Base-by-base conservation (phyloP, 2,329 filamentous ascomycete species). In the Volutella citrinella region DNA sequence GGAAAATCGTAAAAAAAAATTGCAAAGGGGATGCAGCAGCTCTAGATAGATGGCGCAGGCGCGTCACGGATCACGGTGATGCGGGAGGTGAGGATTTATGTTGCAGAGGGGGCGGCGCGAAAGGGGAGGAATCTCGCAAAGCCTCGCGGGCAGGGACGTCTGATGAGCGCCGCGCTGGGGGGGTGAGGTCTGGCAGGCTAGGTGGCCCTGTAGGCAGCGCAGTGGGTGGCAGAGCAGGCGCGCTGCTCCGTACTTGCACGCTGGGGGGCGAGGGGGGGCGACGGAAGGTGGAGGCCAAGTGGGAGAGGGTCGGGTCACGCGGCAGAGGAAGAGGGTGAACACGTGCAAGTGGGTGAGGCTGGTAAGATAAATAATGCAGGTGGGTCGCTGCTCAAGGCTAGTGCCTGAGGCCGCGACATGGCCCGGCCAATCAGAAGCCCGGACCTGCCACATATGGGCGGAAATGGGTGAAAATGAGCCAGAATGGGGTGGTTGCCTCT, bases 331-430 rank as follows among this genome's bases (percentile, higher is more conserved):
- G 49, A 54, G 50, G 50, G 51, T 52, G 53, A 63, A 60, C 61
- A 64, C 61, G 61, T 64, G 61, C 59, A 61, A 56, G 51, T 57
- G 55, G 52, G 57, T 57, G 56, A 55, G 54, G 54, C 46, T 52
- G 55, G 47, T 43, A 49, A 49, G 51, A 60, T 61, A 60, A 59
- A 60, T 59, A 59, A 43, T 42, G 38, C 40, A 32, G 34, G 33
- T 31, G 31, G 42, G 19, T 14, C 35, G 32, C 18, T 15, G 27
- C 29, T 31, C 35, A 35, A 34, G 19, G 18, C 10, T 12, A n/a
- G 10, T 48, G 49, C 48, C 48, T 53, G 48, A 53, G 50, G 50
- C 50, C 24, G 25, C 34, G 17, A 33, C 25, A 17, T 12, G 31
- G 17, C 17, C 16, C 9, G 39, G 14, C 49, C 49, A 52, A 52